A percentile compares a stretch with the other conserved stretches of the same genome.
Conservation (phyloP, 495 filamentous ascomycete genomes). For the Tuber melanosporum region DNA sequence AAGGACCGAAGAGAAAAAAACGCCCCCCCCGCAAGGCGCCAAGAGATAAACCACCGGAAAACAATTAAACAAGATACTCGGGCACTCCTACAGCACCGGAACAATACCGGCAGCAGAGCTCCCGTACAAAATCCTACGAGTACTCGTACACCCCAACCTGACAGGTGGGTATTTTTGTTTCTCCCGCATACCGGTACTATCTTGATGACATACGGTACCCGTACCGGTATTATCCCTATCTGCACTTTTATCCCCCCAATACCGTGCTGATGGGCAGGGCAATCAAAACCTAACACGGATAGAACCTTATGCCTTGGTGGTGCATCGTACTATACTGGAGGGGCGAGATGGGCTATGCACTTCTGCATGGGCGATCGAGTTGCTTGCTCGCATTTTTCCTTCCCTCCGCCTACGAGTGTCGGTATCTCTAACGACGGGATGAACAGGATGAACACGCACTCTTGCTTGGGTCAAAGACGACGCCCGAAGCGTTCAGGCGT, state of each 20-base stretch:
- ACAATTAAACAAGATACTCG: not conserved
- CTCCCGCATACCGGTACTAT: not conserved
- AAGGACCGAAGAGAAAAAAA: too few relatives aligned
- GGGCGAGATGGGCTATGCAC: not conserved
- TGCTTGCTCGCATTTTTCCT: not conserved
- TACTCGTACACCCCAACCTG: not conserved
- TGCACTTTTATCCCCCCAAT: not conserved
- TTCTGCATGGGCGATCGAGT: not conserved
- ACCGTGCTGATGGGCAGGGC: not conserved
- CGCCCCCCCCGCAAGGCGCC: too few relatives aligned
- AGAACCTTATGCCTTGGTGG: not conserved
- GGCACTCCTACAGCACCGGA: not conserved
- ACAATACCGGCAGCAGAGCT: not conserved
- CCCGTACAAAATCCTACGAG: not conserved
- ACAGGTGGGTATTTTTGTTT: not conserved
- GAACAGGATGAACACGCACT: not conserved
- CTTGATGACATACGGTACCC: not conserved
- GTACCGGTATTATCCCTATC: not conserved
- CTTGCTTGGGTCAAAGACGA: not conserved
- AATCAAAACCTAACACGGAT: not conserved
- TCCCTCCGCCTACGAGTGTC: not conserved
- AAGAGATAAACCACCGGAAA: not conserved
- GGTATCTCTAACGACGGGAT: not conserved
- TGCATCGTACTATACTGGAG: not conserved
- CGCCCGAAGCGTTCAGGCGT: not conserved